A percentile compares a stretch with the other conserved stretches of the same genome.
phyloP scores from a whole-genome alignment of 306 rosid genomes.

The Vachellia collinsii region DNA sequence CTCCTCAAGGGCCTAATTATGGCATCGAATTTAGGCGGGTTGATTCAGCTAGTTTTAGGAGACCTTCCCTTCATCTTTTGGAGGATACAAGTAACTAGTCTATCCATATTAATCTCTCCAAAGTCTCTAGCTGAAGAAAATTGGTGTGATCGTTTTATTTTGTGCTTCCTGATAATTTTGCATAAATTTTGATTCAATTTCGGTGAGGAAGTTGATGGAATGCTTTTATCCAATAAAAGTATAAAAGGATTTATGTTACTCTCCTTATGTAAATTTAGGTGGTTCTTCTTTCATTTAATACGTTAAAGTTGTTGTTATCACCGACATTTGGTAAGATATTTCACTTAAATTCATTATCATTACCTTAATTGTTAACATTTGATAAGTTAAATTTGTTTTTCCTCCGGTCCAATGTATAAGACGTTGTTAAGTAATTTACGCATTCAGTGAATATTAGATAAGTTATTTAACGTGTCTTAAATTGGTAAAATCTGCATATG shows the following conservation, averaged over 20 bases:
- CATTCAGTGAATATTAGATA: too few relatives aligned
- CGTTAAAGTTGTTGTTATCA: too few relatives aligned
- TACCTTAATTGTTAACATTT: too few relatives aligned
- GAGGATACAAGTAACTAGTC: constrained; percentile 9
- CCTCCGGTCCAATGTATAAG: too few relatives aligned
- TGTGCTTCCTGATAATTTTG: background rate
- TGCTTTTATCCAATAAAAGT: background rate
- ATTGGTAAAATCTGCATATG: too few relatives aligned
- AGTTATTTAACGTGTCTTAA: too few relatives aligned
- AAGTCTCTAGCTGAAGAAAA: background rate
- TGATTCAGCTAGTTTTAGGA: background rate
- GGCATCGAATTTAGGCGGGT: background rate
- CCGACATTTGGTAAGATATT: too few relatives aligned
- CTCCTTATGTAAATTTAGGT: too few relatives aligned
- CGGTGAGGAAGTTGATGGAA: background rate
- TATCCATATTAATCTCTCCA: background rate
- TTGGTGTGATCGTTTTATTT: background rate
- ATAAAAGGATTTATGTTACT: background rate
- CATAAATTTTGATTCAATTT: background rate
- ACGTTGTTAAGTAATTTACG: too few relatives aligned
- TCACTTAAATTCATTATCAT: too few relatives aligned
- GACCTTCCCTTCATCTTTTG: constrained; percentile 5
- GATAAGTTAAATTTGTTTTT: too few relatives aligned
- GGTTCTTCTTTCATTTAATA: too few relatives aligned
- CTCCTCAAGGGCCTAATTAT: background rate